phyloP scores from a whole-genome alignment of 176 grass and related monocot species.

The barley (Hordeum vulgare) region MorexV3_pseudomolecules_assembly NC_058523.1:128230531-128231030 shows the following conservation, averaged over 20 bases:
- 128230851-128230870: not conserved
- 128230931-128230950: conserved; percentile 12
- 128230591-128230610: too few relatives aligned
- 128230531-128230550: too few relatives aligned
- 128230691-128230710: too few relatives aligned
- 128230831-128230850: not conserved
- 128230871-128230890: not conserved
- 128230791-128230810: not conserved
- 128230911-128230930: not conserved
- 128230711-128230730: not conserved
- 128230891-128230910: not conserved
- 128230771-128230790: not conserved
- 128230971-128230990: conserved; percentile 89
- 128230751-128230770: not conserved
- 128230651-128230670: too few relatives aligned
- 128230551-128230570: too few relatives aligned
- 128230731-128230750: not conserved
- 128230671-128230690: too few relatives aligned
- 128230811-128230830: not conserved
- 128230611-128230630: too few relatives aligned
- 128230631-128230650: too few relatives aligned
- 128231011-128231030: conserved; percentile 85
- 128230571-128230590: too few relatives aligned
- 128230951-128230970: conserved; percentile 73
- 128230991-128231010: conserved; percentile 41